Conservation (phyloP, 306 rosid species). For the Lagenaria siceraria region DNA sequence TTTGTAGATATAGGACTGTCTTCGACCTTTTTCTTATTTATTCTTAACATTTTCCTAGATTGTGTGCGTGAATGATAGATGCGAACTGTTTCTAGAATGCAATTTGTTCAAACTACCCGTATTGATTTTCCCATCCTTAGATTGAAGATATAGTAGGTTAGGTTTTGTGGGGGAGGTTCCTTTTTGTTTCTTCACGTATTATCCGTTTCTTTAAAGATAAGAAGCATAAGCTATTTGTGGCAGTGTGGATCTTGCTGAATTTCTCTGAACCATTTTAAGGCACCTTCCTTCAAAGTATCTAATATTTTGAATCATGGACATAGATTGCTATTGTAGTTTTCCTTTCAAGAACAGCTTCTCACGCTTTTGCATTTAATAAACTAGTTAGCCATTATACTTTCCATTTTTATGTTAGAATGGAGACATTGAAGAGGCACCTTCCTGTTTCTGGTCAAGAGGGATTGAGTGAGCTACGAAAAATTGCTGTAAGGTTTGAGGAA, state of each 20-base stretch:
- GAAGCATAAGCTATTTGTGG: neutral
- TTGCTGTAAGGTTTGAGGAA: slow-evolving; percentile 78
- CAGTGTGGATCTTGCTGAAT: neutral
- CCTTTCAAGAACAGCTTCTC: neutral
- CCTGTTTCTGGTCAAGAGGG: slow-evolving; percentile 55
- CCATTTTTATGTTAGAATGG: slow-evolving; percentile 35
- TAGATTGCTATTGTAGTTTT: neutral
- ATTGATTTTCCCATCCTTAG: neutral
- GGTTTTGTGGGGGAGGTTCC: neutral
- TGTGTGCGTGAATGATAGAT: neutral
- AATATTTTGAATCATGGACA: neutral
- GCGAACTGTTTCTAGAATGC: neutral
- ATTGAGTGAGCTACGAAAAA: slow-evolving; percentile 39
- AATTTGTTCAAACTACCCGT: neutral
- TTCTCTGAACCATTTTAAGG: neutral
- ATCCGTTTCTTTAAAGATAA: neutral
- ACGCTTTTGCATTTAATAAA: neutral
- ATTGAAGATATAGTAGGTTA: neutral
- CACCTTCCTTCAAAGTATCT: neutral
- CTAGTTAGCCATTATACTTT: neutral
- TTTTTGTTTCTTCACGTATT: neutral
- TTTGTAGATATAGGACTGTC: neutral
- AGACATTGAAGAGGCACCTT: slow-evolving; percentile 52
- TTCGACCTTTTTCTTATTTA: neutral
- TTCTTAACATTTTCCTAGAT: neutral